Evolutionary conservation across 306 rosid species (phyloP).

Genomic region (Gastrolobium villosum): DNA sequence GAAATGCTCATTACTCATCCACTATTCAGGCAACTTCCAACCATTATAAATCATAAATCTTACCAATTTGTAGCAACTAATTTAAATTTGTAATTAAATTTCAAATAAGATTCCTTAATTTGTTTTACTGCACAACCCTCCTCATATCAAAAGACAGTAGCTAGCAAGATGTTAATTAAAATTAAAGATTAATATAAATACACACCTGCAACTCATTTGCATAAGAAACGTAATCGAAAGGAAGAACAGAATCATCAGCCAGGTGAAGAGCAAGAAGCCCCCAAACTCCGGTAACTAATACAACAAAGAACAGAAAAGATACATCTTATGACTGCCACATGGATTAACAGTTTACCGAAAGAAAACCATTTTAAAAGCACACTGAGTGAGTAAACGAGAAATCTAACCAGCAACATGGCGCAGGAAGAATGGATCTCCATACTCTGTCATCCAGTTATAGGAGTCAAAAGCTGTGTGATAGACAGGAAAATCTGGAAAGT

Average conservation of each 20-base stretch:
- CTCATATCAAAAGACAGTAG: constrained; percentile 6
- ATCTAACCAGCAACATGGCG: constrained; percentile 88
- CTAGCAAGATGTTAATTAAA: constrained; percentile 6
- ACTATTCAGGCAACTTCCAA: constrained; percentile 1
- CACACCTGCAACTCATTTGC: constrained; percentile 84
- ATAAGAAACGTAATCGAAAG: constrained; percentile 75
- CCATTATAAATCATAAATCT: background rate
- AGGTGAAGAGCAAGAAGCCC: constrained; percentile 91
- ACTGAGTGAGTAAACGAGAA: constrained; percentile 12
- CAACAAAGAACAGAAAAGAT: constrained; percentile 38
- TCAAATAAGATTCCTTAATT: background rate
- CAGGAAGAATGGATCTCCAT: constrained; percentile 92
- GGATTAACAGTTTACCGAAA: constrained; percentile 31
- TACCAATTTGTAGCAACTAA: background rate
- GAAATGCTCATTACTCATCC: background rate
- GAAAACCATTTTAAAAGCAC: background rate
- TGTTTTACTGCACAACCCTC: background rate
- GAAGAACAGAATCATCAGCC: constrained; percentile 81
- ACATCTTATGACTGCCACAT: constrained; percentile 6
- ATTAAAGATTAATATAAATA: constrained; percentile 31
- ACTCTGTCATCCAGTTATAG: constrained; percentile 84
- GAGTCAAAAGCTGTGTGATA: constrained; percentile 96
- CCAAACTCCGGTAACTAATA: constrained; percentile 87
- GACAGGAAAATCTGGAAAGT: constrained; percentile 80
- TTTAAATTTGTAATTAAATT: background rate